These are phyloP conservation scores for Cladophialophora bantiana DNA, from an alignment of 2,329 filamentous ascomycete genomes.

Conservation along the genomic window DNA sequence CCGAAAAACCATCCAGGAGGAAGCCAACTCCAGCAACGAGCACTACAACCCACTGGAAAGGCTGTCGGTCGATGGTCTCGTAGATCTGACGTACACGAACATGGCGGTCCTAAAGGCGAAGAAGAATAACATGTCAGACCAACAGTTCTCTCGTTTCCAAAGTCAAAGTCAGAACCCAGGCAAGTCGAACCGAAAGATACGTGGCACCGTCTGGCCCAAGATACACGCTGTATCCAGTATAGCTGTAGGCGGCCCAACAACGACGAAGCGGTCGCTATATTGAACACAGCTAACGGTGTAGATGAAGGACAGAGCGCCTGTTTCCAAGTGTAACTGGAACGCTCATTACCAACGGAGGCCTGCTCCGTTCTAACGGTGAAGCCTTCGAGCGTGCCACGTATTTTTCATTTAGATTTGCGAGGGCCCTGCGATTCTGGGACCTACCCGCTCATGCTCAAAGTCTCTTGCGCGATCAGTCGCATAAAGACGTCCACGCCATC, in stretches of 20 bases:
- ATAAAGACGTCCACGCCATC: conserved; percentile 45
- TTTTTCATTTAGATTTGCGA: too few relatives aligned
- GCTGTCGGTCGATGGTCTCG: conserved; percentile 53
- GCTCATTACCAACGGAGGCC: too few relatives aligned
- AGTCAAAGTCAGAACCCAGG: background rate
- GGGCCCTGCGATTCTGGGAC: conserved; percentile 20
- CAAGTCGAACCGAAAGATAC: too few relatives aligned
- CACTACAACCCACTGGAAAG: conserved; percentile 53
- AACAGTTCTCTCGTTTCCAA: background rate
- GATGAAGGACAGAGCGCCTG: too few relatives aligned
- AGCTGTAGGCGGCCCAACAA: too few relatives aligned
- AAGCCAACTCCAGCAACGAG: conserved; percentile 59
- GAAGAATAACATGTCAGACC: background rate
- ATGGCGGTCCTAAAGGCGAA: conserved; percentile 47
- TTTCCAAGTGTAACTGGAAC: too few relatives aligned
- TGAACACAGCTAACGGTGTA: too few relatives aligned
- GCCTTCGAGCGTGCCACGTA: too few relatives aligned
- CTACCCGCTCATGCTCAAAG: conserved; percentile 52
- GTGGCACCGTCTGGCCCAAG: too few relatives aligned
- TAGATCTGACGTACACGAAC: conserved; percentile 54
- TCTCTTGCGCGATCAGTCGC: conserved; percentile 54
- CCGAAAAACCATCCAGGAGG: conserved; percentile 57
- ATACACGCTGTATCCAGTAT: too few relatives aligned
- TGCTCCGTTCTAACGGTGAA: too few relatives aligned
- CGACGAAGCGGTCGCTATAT: too few relatives aligned